Evolutionary conservation across 129 eudicot species (phyloP), one percentile per base, ranked within the genome.

Genomic region (Artemisia annua): DNA sequence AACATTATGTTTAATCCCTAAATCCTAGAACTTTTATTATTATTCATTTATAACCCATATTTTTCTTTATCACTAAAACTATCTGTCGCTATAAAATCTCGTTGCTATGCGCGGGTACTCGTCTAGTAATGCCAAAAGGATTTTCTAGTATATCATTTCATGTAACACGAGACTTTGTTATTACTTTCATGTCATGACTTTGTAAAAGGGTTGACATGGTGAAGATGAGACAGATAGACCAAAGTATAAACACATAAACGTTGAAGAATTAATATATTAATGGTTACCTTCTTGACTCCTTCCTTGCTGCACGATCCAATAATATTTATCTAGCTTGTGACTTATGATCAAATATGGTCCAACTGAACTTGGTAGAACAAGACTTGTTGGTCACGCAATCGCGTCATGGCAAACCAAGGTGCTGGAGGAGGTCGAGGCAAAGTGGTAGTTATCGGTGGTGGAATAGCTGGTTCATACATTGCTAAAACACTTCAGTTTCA

Each of bases 361-460:
- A 26, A 26, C 4, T 26, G 44, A 1, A 28, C 59, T 26, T 64
- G 58, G 67, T 39, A 51, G 48, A 63, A 48, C 43, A 73, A 57
- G 39, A 55, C 6, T 60, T 60, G 44, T 11, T 7, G 28, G 14
- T 18, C 26, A 30, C 19, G 7, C 60, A 28, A 78, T 67, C 62
- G 10, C 11, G 16, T 54, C 16, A 66, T 57, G 88, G 79, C 61
- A 30, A 59, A 66, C 15, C 19, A 48, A 63, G 11, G 32, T 26
- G 63, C 67, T 18, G 17, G 28, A 60, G 83, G 69, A 26, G 35
- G 74, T 7, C 44, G 44, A 77, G 84, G 48, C 76, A 87, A 82
- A 51, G 84, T 92, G 75, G 98, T 89, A 83, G 91, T 92, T 55
- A 80, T 92, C 6, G 98, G 98, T 46, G 98, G 98, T 24, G 98